Evolutionary conservation across 1,284 basidiomycete species (phyloP).

Genomic region (Cryptococcus wingfieldii): DNA sequence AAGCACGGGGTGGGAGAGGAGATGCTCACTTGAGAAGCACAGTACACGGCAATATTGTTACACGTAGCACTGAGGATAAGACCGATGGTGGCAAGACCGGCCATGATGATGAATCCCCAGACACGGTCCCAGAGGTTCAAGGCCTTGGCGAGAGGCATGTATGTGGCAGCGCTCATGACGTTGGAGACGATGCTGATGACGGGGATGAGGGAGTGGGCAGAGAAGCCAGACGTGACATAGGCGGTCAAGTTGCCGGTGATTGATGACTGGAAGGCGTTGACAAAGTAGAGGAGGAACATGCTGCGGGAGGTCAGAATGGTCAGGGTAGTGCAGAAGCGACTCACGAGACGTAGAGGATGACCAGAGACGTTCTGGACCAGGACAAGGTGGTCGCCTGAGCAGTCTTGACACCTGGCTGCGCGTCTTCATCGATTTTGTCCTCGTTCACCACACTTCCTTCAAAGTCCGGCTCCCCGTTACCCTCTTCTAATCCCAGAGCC

Average conservation of each 20-base stretch:
- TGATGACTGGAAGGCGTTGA: slow-evolving; percentile 38
- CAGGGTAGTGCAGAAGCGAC: slow-evolving; percentile 2
- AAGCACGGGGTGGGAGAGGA: neutral
- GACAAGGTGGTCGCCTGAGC: slow-evolving; percentile 33
- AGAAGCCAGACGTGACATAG: slow-evolving; percentile 32
- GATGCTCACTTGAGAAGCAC: slow-evolving; percentile 31
- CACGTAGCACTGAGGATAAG: slow-evolving; percentile 39
- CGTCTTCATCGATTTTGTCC: slow-evolving; percentile 2
- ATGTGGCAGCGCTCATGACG: slow-evolving; percentile 33
- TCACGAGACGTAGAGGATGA: slow-evolving; percentile 30
- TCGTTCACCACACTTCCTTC: no score
- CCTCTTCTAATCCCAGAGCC: no score
- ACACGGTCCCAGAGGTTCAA: slow-evolving; percentile 39
- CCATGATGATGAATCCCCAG: slow-evolving; percentile 30
- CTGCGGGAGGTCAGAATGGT: slow-evolving; percentile 14
- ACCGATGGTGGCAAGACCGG: slow-evolving; percentile 31
- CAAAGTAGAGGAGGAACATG: slow-evolving; percentile 37
- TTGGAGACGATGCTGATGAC: slow-evolving; percentile 38
- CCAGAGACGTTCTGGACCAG: slow-evolving; percentile 31
- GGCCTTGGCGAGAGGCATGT: slow-evolving; percentile 36
- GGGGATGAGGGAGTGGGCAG: slow-evolving; percentile 38
- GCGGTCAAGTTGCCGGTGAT: slow-evolving; percentile 37
- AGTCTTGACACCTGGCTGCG: slow-evolving; percentile 32
- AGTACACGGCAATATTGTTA: slow-evolving; percentile 34
- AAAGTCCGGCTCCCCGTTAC: no score